These are phyloP conservation scores for Saccharomycopsis sp. DNA, from an alignment of 805 yeast genomes.

Conservation along the genomic window DNA sequence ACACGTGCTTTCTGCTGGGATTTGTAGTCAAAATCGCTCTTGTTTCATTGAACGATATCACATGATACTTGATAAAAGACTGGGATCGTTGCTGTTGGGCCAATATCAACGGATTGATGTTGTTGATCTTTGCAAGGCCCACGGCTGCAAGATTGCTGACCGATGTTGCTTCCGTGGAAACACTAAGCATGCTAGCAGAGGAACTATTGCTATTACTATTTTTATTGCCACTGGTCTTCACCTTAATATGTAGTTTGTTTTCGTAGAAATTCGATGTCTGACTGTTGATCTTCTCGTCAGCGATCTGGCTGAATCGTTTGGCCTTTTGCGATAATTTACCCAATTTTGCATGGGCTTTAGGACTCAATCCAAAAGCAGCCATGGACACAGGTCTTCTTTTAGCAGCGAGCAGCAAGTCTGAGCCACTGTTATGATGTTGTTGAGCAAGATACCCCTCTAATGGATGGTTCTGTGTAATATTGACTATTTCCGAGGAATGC, in stretches of 20 bases:
- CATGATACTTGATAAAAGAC: conserved; percentile 57
- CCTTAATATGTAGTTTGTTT: not conserved
- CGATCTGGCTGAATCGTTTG: conserved; percentile 15
- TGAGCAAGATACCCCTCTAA: not conserved
- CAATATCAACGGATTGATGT: not conserved
- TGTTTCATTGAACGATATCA: conserved; percentile 38
- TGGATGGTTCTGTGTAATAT: not conserved
- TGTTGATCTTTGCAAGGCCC: not conserved
- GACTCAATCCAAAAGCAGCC: not conserved
- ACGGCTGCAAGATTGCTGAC: not conserved
- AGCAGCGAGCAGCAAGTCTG: not conserved
- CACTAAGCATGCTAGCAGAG: not conserved
- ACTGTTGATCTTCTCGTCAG: conserved; percentile 7
- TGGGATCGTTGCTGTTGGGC: conserved; percentile 24
- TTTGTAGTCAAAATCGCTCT: conserved; percentile 56
- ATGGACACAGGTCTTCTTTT: conserved; percentile 4
- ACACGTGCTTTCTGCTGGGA: conserved; percentile 54
- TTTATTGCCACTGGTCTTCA: not conserved
- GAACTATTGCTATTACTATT: not conserved
- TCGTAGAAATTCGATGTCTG: not conserved
- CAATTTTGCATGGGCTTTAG: not conserved
- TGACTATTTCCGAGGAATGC: not conserved
- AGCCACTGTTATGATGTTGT: not conserved
- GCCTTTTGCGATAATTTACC: conserved; percentile 9
- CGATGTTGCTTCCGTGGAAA: not conserved